Base-by-base conservation (phyloP, 495 filamentous ascomycete species). In the Platismatia glauca region DNA sequence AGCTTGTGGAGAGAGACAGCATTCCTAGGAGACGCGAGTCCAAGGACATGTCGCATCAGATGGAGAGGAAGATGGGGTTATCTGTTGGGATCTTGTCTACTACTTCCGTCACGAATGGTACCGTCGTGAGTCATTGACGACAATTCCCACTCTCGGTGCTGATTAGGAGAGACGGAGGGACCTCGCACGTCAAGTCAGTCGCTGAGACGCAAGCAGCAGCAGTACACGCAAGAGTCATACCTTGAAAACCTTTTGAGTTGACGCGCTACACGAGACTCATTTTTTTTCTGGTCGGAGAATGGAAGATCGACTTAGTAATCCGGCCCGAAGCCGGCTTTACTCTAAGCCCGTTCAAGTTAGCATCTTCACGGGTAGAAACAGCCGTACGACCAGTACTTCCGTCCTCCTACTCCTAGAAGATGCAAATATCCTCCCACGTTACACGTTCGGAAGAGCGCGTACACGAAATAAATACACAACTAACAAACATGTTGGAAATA, bases 11-110 rank as follows among this genome's bases (percentile, higher is more conserved):
- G 7, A 20, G 22, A 5, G 20, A 18, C 1, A 34, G 37, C 38
- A 44, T 29, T 44, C 60, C 13, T 39, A n/a, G 24, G 56, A 62
- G 13, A 27, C 52, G 50, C 27, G 37, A 37, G 3, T 24, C 52
- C 37, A 37, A 33, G 35, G 18, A 55, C 59, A 62, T 62, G 38
- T 62, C 52, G 60, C 60, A 62, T 62, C 24, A 56, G 37, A 11
- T n/a, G 37, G 16, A 43, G 35, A 13, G n/a, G 16, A 0, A 22
- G 31, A n/a, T 55, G 46, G 35, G 35, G 29, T 1, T 38, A 61
- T 29, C 7, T 16, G 20, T 31, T 11, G 2, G 16, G 1, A 6
- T 9, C 29, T 3, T 46, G 20, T 1, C 1, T 18, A 8, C 4
- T 1, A 22, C 44, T 22, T 12, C 44, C 5, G 46, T 29, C 3